Evolutionary conservation across 306 rosid genomes (phyloP), one percentile per base, ranked within the genome.

Genomic region (Quercus engelmannii): DNA sequence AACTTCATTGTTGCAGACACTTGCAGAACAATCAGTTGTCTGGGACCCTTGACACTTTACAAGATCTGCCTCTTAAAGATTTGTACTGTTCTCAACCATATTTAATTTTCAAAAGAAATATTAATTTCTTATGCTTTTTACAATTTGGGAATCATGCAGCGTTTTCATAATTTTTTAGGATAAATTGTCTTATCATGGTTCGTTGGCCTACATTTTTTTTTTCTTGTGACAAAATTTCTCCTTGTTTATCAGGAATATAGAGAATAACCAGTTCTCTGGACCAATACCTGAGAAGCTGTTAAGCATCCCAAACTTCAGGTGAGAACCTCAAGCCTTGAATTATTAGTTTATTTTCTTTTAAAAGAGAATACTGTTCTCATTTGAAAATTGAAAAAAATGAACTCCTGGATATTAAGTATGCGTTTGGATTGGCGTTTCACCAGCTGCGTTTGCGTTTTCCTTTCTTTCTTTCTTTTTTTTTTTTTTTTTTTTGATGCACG

Each of bases 11-110:
- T 80, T 90, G 73, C 94, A 94, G 98, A 80, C 86, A 81, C 79
- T 87, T 94, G 85, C 93, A 94, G 92, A 86, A 85, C 81, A 94
- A 94, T 85, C 90, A 82, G 55, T 87, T 94, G 41, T 88, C 94
- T 52, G 98, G 98, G 78, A 82, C 89, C 77, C 93, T 94, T 15
- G 89, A 87, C 63, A 91, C 86, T 71, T 77, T 94, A 51, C 94
- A 91, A 89, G 94, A 91, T 74, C 96, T 92, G 82, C 92, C 96
- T 57, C 82, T 94, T 56, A 77, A 21, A 81, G 87, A 92, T 74
- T 90, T 94, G 98, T 94, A 94, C 70, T 79, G 80, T 79, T 89
- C 90, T 85, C 69, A 25, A 73, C 83, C 76, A 55, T 79, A 74
- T 73, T 74, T 80, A 79, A 51, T 65, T 62, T 76, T 69, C 57